Evolutionary conservation across 768 basidiomycete genomes (phyloP).

Genomic region (Cystofilobasidium ferigula): DNA sequence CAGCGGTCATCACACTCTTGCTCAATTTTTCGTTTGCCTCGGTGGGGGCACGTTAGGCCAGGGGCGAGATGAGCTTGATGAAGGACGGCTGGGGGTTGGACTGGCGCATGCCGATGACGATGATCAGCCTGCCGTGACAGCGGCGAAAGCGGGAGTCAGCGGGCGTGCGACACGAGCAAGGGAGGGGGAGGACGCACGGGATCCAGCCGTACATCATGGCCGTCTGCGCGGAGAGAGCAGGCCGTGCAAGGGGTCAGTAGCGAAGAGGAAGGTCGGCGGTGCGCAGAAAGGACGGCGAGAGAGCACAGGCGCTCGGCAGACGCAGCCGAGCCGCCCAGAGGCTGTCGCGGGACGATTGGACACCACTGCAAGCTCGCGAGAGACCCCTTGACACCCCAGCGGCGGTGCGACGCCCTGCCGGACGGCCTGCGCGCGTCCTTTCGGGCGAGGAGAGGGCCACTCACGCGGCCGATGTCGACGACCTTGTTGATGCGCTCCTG

Average conservation of each 20-base stretch:
- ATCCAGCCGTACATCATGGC: slow-evolving; percentile 27
- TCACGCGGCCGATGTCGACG: slow-evolving; percentile 20
- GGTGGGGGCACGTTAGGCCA: slow-evolving; percentile 8
- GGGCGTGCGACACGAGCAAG: background rate
- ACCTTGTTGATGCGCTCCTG: slow-evolving; percentile 28
- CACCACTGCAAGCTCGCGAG: too few relatives aligned
- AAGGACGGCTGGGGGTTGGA: slow-evolving; percentile 26
- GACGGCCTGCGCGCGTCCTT: too few relatives aligned
- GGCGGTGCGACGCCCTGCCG: too few relatives aligned
- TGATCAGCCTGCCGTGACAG: slow-evolving; percentile 22
- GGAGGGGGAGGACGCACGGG: slow-evolving; percentile 13
- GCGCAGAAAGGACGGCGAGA: background rate
- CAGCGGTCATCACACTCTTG: too few relatives aligned
- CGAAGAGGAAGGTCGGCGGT: background rate
- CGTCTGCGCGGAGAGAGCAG: background rate
- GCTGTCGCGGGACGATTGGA: too few relatives aligned
- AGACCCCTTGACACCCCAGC: too few relatives aligned
- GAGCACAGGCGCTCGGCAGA: too few relatives aligned
- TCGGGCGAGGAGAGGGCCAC: too few relatives aligned
- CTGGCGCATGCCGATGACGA: slow-evolving; percentile 26
- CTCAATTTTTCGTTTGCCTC: too few relatives aligned
- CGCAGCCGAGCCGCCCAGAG: too few relatives aligned
- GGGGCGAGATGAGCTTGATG: slow-evolving; percentile 25
- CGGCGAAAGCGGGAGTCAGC: background rate
- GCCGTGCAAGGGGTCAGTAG: background rate